Conservation (phyloP, 805 yeast genomes). For the Candida oleophila region DNA sequence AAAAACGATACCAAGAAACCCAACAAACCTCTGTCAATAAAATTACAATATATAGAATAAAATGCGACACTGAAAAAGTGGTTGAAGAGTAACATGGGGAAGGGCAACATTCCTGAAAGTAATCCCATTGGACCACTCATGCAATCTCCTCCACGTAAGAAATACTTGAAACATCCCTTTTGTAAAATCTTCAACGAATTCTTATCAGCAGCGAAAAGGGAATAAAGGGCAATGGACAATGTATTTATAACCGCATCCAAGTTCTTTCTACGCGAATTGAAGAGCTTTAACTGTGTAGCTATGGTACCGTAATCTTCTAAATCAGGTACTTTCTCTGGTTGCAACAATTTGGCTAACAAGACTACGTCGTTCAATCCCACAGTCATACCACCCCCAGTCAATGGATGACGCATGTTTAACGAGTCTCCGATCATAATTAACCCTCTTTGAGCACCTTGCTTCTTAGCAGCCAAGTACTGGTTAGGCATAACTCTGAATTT, state of each 20-base stretch:
- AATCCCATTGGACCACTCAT: conserved; percentile 78
- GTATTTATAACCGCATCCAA: conserved; percentile 86
- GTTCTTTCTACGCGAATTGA: conserved; percentile 76
- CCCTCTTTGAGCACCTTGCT: conserved; percentile 65
- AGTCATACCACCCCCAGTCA: conserved; percentile 99
- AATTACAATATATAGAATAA: conserved; percentile 72
- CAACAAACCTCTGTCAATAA: conserved; percentile 58
- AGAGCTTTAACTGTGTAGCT: conserved; percentile 54
- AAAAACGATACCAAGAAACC: conserved; percentile 70
- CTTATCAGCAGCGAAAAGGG: conserved; percentile 85
- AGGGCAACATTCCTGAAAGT: conserved; percentile 77
- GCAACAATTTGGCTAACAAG: conserved; percentile 60
- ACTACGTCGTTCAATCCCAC: conserved; percentile 89
- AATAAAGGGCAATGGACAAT: conserved; percentile 83
- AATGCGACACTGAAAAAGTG: conserved; percentile 92
- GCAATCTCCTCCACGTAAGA: conserved; percentile 80
- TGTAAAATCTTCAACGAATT: conserved; percentile 67
- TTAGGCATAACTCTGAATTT: conserved; percentile 89
- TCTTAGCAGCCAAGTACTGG: conserved; percentile 79
- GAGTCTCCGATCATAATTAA: conserved; percentile 88
- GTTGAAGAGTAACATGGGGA: conserved; percentile 70
- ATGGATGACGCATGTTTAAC: conserved; percentile 95
- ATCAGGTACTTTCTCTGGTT: conserved; percentile 51
- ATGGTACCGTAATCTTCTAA: conserved; percentile 60
- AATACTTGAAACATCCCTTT: conserved; percentile 85